Base-by-base conservation (phyloP, 768 basidiomycete genomes). In the Serendipita sp. region DNA sequence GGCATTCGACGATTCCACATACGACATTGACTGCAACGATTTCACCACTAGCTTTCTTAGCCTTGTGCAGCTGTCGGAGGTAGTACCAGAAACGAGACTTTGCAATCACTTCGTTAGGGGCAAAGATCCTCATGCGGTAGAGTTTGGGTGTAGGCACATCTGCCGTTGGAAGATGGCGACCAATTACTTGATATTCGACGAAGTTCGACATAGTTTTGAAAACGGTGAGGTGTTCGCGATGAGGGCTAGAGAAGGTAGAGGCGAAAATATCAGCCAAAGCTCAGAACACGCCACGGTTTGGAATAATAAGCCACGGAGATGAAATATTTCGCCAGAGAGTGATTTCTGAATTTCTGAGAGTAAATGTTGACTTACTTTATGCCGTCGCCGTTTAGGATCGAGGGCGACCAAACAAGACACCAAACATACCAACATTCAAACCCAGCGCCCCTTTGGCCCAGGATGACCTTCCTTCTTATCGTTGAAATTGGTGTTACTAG, bases 51-150 rank as follows among this genome's bases (percentile, higher is more conserved):
- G 94, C 95, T 80, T 95, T 96, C 83, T 98, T 99, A 78, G 95
- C 94, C 82, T 98, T 98, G 77, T 96, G 92, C 70, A 98, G 77
- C 78, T 97, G 88, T 76, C 94, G 89, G 66, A 99, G 80, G 85
- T 95, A 99, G 80, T 97, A 97, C 95, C 96, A 98, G 87, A 96
- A 99, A 66, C 95, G 86, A 62, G 91, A 95, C 81, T 99, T 98
- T 71, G 96, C 95, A 72, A 99, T 92, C 69, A 97, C 93, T 67
- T 96, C 91, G 75, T 97, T 97, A 69, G 92, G 91, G 68, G 96
- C 93, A 74, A 98, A 99, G 73, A 98, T 96, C 76, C 95, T 88
- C 95, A 97, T 97, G 71, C 95, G 88, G 82, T 90, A 97, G 76
- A 98, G 94, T 84, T 98, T 97, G 66, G 96, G 96, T 66, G 82